A percentile compares a stretch with the other conserved stretches of the same genome.
Evolutionary conservation across 768 basidiomycete genomes (phyloP).

Genomic region (Nidula microcarpa): DNA sequence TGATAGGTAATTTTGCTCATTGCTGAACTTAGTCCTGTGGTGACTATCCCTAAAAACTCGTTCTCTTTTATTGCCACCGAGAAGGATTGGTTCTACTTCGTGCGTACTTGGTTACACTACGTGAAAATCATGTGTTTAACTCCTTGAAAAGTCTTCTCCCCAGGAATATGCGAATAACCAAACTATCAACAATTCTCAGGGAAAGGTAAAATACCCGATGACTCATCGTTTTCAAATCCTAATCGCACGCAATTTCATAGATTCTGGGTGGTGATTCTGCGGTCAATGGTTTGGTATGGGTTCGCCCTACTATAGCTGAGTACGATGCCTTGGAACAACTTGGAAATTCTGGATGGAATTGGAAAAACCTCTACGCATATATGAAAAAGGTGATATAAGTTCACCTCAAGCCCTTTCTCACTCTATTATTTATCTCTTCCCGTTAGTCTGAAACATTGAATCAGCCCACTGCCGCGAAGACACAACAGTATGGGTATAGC

Average conservation of each 20-base stretch:
- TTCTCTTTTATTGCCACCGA: constrained; percentile 21
- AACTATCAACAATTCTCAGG: constrained; percentile 20
- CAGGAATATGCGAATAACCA: constrained; percentile 17
- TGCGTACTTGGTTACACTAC: constrained; percentile 1
- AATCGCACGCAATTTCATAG: constrained; percentile 5
- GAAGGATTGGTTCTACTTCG: constrained; percentile 21
- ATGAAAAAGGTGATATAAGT: constrained; percentile 23
- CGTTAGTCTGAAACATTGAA: constrained; percentile 22
- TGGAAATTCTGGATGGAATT: constrained; percentile 29
- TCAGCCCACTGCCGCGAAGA: constrained; percentile 12
- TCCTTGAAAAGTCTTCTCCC: constrained; percentile 12
- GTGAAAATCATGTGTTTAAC: too few relatives aligned
- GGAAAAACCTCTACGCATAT: constrained; percentile 25
- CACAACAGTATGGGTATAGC: constrained; percentile 17
- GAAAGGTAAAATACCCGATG: constrained; percentile 14
- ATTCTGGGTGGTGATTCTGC: constrained; percentile 32
- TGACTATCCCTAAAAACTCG: constrained; percentile 22
- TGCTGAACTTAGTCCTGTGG: constrained; percentile 10
- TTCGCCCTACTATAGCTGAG: constrained; percentile 22
- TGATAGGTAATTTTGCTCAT: not conserved
- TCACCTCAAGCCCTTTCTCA: not conserved
- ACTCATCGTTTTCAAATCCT: not conserved
- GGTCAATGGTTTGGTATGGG: constrained; percentile 32
- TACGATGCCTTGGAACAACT: constrained; percentile 24
- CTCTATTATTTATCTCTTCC: not conserved